Evolutionary conservation across 352 stramenopile species (phyloP).

Genomic region (Pythium monospermum): DNA sequence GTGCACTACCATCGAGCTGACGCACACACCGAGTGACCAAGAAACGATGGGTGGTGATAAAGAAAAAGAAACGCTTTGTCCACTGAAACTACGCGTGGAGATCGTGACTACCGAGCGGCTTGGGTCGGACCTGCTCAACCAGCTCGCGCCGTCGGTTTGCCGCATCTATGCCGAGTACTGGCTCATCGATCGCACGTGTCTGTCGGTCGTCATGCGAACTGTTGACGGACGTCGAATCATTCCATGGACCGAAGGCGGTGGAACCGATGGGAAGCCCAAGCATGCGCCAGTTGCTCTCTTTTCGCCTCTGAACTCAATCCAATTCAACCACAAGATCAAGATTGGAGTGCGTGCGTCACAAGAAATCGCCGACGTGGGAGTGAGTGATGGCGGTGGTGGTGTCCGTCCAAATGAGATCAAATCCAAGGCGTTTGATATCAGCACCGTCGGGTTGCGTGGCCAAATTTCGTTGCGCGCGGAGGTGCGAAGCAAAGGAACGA

Average conservation of each 20-base stretch:
- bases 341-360: slow-evolving; percentile 44
- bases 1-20: slow-evolving; percentile 62
- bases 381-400: too few species aligned
- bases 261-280: slow-evolving; percentile 5
- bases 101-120: slow-evolving; percentile 20
- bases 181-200: slow-evolving; percentile 74
- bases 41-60: neutral
- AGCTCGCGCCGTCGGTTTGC: slow-evolving; percentile 51
- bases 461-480: slow-evolving; percentile 62
- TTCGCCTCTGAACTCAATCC: slow-evolving; percentile 55
- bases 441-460: slow-evolving; percentile 64
- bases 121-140: slow-evolving; percentile 11
- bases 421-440: slow-evolving; percentile 75
- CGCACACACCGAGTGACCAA: slow-evolving; percentile 17
- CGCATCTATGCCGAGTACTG: slow-evolving; percentile 81
- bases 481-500: slow-evolving; percentile 33
- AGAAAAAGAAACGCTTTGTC: neutral
- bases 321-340: slow-evolving; percentile 55
- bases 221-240: slow-evolving; percentile 46
- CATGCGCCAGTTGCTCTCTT: slow-evolving; percentile 67
- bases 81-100: slow-evolving; percentile 18
- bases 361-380: slow-evolving; percentile 17
- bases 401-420: slow-evolving; percentile 64
- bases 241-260: slow-evolving; percentile 23
- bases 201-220: slow-evolving; percentile 69